Evolutionary conservation across 2,329 filamentous ascomycete genomes (phyloP).

Genomic region (Fusarium graminum): DNA sequence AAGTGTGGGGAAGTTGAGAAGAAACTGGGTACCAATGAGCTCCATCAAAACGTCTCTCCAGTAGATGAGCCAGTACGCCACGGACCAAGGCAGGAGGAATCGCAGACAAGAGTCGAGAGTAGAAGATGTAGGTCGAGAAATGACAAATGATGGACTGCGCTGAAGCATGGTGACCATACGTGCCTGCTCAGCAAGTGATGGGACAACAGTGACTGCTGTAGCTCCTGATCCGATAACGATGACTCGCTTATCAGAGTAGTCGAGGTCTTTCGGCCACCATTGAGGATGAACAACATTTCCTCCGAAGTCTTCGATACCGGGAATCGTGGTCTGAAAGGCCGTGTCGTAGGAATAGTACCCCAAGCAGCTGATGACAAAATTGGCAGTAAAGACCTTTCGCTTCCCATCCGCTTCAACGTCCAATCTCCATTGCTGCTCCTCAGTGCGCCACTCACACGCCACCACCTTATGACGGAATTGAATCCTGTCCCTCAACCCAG

Average conservation of each 20-base stretch:
- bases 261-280: slow-evolving; percentile 79
- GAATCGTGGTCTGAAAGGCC: slow-evolving; percentile 71
- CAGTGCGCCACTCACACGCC: slow-evolving; percentile 66
- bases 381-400: slow-evolving; percentile 57
- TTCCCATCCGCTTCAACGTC: slow-evolving; percentile 55
- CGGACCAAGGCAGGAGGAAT: slow-evolving; percentile 60
- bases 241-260: slow-evolving; percentile 75
- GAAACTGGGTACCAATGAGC: slow-evolving; percentile 56
- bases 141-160: slow-evolving; percentile 79
- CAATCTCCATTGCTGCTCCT: slow-evolving; percentile 68
- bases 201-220: slow-evolving; percentile 82
- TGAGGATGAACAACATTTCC: slow-evolving; percentile 77
- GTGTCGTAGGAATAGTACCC: slow-evolving; percentile 81
- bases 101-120: slow-evolving; percentile 55
- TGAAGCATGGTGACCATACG: slow-evolving; percentile 82
- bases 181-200: slow-evolving; percentile 74
- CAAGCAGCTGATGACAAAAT: slow-evolving; percentile 69
- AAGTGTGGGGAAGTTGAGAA: slow-evolving; percentile 46
- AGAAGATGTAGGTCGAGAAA: slow-evolving; percentile 63
- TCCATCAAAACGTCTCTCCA: slow-evolving; percentile 63
- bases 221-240: slow-evolving; percentile 83
- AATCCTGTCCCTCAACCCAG: slow-evolving; percentile 68
- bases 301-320: slow-evolving; percentile 75
- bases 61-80: slow-evolving; percentile 63
- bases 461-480: slow-evolving; percentile 63